Evolutionary conservation across 805 yeast genomes (phyloP).

Genomic region (Wickerhamomyces canadensis): DNA sequence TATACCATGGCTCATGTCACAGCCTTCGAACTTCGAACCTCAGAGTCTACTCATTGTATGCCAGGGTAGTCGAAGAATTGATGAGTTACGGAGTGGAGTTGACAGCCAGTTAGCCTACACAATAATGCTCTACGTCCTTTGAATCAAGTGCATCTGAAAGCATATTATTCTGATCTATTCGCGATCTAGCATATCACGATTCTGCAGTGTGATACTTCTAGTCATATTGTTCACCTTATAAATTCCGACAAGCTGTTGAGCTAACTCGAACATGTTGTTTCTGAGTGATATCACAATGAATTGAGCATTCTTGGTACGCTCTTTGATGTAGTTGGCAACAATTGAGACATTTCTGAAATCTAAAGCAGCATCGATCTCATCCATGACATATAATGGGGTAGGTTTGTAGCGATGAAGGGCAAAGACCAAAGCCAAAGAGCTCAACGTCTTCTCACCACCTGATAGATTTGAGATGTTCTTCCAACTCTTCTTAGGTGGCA

Average conservation of each 20-base stretch:
- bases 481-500: conserved; percentile 99
- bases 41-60: too few species aligned
- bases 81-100: too few species aligned
- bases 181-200: conserved; percentile 42
- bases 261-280: conserved; percentile 96
- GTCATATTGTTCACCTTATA: conserved; percentile 93
- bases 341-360: conserved; percentile 96
- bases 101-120: too few species aligned
- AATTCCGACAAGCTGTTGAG: conserved; percentile 91
- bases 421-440: conserved; percentile 92
- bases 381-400: conserved; percentile 97
- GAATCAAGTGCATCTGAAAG: too few species aligned
- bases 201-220: conserved; percentile 70
- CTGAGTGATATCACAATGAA: conserved; percentile 92
- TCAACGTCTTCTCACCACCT: conserved; percentile 96
- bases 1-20: too few species aligned
- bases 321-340: conserved; percentile 95
- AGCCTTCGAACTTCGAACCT: too few species aligned
- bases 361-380: conserved; percentile 97
- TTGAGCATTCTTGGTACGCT: conserved; percentile 93
- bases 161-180: too few species aligned
- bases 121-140: too few species aligned
- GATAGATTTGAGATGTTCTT: conserved; percentile 89
- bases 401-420: conserved; percentile 95
- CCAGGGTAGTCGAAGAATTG: too few species aligned